Percentiles rank a stretch among this genome's conserved stretches.
Conservation (phyloP, 257 asterid species). For the Penstemon barbatus region DNA sequence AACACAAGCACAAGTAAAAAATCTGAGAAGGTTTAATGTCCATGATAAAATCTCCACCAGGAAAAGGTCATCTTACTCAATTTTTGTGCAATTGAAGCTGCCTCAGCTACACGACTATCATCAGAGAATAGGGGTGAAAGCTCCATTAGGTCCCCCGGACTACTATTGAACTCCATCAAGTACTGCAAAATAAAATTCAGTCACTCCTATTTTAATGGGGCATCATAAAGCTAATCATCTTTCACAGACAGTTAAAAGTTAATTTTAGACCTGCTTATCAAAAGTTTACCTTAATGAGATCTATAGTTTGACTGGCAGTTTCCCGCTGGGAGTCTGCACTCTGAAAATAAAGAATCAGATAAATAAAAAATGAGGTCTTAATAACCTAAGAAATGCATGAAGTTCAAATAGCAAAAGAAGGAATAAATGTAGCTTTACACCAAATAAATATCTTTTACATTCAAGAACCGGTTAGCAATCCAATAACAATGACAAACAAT, state of each 20-base stretch:
- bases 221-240: conserved; percentile 16
- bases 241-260: too few relatives aligned
- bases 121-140: conserved; percentile 96
- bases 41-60: neutral
- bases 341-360: conserved; percentile 40
- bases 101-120: conserved; percentile 97
- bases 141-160: conserved; percentile 98
- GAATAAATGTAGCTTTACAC: neutral
- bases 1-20: too few relatives aligned
- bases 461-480: neutral
- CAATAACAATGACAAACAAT: neutral
- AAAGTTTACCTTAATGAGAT: conserved; percentile 80
- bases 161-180: conserved; percentile 97
- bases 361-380: neutral
- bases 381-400: conserved; percentile 6
- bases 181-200: conserved; percentile 58
- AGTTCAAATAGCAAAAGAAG: conserved; percentile 6
- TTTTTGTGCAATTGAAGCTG: conserved; percentile 99
- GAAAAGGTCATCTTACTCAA: conserved; percentile 63
- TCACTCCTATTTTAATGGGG: conserved; percentile 23
- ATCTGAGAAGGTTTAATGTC: too few relatives aligned
- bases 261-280: conserved; percentile 1
- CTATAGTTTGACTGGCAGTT: conserved; percentile 96
- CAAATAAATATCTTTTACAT: conserved; percentile 4
- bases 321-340: conserved; percentile 99